Base-by-base conservation (phyloP, 1,139 yeast species). In the Magnusiomyces ingens region DNA sequence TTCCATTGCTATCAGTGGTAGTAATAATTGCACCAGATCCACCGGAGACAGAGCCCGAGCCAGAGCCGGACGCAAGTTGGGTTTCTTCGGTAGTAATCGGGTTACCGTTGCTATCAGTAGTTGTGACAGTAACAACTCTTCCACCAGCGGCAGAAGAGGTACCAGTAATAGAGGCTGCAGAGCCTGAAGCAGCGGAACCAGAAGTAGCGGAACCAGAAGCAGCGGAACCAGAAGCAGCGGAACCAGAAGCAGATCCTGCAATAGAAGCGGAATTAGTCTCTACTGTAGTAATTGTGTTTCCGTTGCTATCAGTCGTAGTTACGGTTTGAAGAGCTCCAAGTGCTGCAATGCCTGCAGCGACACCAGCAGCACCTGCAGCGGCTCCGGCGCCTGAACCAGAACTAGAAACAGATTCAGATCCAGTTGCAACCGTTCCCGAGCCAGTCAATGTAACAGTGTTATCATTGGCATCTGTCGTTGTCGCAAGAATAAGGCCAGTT, bases 321-420 rank as follows among this genome's bases (percentile, higher is more conserved):
- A 43, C 37, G 37, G 42, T 41, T 15, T 12, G 13, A 12, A 11
- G 22, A 19, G 35, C 15, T 12, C 41, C 17, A 37, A 15, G 41
- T 3, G 52, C 6, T 12, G 19, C 48, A 18, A 40, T 12, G 37
- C 46, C 43, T 29, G 51, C 17, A 15, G 48, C 54, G 2, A 41
- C 29, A 13, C 38, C 48, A 44, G 54, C 18, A n/a, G 48, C 17
- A 10, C 26, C 45, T 35, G 48, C n/a, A 13, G 19, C 48, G 18
- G 47, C 29, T 44, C 41, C 46, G 46, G 46, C 40, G 32, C 45
- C 50, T 18, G 48, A 26, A 44, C 51, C 49, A 36, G 50, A 26
- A 4, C 37, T 5, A 12, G 38, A 15, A 29, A 17, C 11, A 29
- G 38, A 3, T 26, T 35, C 36, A 49, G 50, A 19, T 17, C 37